Conservation (phyloP, 2,329 filamentous ascomycete species). For the Aspergillus tanneri region DNA sequence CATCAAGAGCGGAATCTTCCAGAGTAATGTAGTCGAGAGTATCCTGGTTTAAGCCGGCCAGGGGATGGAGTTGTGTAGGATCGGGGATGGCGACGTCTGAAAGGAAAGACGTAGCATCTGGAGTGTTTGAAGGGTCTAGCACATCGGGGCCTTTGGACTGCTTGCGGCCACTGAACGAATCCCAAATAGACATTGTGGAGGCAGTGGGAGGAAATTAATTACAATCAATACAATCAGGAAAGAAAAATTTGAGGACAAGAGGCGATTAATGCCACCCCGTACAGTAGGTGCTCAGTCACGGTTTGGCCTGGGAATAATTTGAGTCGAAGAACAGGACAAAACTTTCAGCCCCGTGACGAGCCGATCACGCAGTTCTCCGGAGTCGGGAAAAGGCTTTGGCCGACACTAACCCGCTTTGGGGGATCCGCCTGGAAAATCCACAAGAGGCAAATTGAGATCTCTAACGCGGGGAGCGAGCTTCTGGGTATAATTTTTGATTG, state of each 20-base stretch:
- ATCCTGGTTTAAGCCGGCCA: conserved; percentile 89
- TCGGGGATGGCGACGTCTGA: conserved; percentile 75
- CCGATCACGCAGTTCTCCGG: conserved; percentile 9
- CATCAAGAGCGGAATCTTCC: conserved; percentile 84
- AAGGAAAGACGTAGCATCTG: conserved; percentile 85
- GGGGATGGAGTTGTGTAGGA: conserved; percentile 83
- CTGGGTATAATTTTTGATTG: conserved; percentile 17
- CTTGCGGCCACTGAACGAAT: conserved; percentile 62
- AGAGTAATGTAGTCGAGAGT: conserved; percentile 92
- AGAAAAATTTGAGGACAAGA: conserved; percentile 14
- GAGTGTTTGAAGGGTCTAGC: conserved; percentile 70
- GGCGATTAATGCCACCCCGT: conserved; percentile 1
- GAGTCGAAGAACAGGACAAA: conserved; percentile 32
- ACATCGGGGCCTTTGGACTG: conserved; percentile 54
- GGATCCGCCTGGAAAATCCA: conserved; percentile 30
- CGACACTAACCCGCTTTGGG: conserved; percentile 28
- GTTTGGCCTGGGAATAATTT: conserved; percentile 9
- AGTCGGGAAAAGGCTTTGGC: conserved; percentile 23
- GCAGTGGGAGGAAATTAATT: conserved; percentile 16
- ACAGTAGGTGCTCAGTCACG: conserved; percentile 4
- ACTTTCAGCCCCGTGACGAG: conserved; percentile 42
- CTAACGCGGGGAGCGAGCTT: conserved; percentile 28
- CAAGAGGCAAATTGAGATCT: conserved; percentile 25
- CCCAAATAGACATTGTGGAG: conserved; percentile 57
- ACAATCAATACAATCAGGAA: conserved; percentile 28